Evolutionary conservation across 208 protist genomes (phyloP), one percentile per base, ranked within the genome.

Genomic region (Phytomonas sp.): DNA sequence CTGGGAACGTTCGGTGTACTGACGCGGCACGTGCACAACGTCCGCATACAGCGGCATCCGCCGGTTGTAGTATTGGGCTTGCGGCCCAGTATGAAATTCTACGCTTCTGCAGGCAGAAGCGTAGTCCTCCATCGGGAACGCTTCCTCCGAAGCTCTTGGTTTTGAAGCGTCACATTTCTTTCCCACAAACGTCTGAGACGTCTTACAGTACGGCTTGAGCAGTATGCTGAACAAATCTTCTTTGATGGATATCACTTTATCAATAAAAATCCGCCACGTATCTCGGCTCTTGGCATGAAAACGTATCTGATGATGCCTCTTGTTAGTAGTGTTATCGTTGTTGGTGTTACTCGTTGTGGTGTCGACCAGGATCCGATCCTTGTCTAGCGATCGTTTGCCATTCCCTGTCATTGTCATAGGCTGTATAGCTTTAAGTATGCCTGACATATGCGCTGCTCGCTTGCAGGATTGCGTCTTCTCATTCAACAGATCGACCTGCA

Each of bases 401-500:
- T 82, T 75, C 32, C 46, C 71, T 9, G 65, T 34, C 4, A 72
- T 67, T 17, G 74, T 43, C 71, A 78, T 82, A 30, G 69, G 43
- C 37, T 84, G 75, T 65, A 85, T 72, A 2, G 60, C 68, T 32
- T 56, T 36, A 62, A 89, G 77, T 26, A 83, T 43, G 36, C 56
- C 40, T 53, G 72, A 37, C 30, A 81, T 26, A 34, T 56, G 66
- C 31, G 30, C 34, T 30, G 68, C 31, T 36, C 81, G 81, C 26
- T 73, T 73, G 71, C 73, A 84, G 29, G 60, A 51, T 33, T 68
- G 34, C 59, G 70, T 64, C 36, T 34, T 66, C 28, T 17, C 65
- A 62, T 77, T 85, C 61, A 83, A 56, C 34, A 82, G 64, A 66
- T 90, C 80, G 20, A 62, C 67, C 64, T 78, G 81, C 66, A 78